phyloP scores from a whole-genome alignment of 257 asterid genomes.

The Solanum pimpinellifolium region DNA sequence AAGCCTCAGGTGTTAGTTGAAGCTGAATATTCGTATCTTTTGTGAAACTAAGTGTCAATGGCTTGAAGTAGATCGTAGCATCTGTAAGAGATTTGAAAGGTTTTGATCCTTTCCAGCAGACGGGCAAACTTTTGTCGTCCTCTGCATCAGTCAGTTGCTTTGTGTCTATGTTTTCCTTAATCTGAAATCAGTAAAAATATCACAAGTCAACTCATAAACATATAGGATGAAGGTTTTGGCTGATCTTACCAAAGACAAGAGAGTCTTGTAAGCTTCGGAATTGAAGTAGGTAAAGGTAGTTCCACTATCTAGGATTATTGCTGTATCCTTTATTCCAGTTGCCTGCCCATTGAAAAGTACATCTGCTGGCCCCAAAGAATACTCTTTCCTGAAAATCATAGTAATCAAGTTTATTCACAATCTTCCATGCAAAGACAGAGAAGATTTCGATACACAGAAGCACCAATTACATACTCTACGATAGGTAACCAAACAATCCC shows the following conservation, averaged over 20 bases:
- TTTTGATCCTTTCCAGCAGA: slow-evolving; percentile 69
- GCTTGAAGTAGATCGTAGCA: slow-evolving; percentile 43
- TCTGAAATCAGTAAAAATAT: slow-evolving; percentile 22
- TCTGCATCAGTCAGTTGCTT: slow-evolving; percentile 25
- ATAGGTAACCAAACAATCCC: slow-evolving; percentile 24
- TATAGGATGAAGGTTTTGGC: not conserved
- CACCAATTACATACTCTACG: slow-evolving; percentile 6
- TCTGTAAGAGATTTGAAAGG: slow-evolving; percentile 56
- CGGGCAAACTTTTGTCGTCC: slow-evolving; percentile 60
- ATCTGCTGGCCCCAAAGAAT: slow-evolving; percentile 23
- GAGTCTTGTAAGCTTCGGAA: slow-evolving; percentile 7
- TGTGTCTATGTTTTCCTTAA: slow-evolving; percentile 26
- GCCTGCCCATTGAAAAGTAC: slow-evolving; percentile 9
- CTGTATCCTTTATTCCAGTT: slow-evolving; percentile 12
- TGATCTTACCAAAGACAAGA: slow-evolving; percentile 23
- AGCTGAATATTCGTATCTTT: slow-evolving; percentile 27
- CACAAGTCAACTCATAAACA: not conserved
- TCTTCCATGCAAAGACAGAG: not conserved
- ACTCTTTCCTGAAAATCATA: slow-evolving; percentile 17
- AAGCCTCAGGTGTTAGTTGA: slow-evolving; percentile 62
- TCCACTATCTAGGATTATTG: slow-evolving; percentile 31
- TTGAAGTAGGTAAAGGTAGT: slow-evolving; percentile 30
- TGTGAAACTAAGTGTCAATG: slow-evolving; percentile 46
- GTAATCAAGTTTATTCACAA: not conserved
- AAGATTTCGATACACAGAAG: not conserved